A percentile compares a stretch with the other conserved stretches of the same genome.
phyloP scores from a whole-genome alignment of 257 asterid species.

The Cordia subcordata region DNA sequence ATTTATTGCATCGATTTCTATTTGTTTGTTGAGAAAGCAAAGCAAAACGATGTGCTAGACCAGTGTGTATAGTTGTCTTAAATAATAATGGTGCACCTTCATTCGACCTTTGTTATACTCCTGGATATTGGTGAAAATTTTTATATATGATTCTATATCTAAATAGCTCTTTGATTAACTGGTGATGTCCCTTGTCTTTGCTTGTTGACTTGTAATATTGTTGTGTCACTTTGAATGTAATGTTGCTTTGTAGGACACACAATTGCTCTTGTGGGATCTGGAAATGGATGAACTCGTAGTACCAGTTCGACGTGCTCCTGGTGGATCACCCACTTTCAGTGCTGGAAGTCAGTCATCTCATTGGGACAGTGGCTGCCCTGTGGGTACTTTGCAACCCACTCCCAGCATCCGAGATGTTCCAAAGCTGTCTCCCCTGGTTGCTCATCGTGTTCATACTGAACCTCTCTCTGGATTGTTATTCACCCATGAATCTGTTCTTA shows the following conservation, averaged over 20 bases:
- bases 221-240: constrained; percentile 46
- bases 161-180: too few relatives aligned
- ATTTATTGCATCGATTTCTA: too few relatives aligned
- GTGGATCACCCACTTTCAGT: constrained; percentile 92
- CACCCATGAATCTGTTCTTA: constrained; percentile 84
- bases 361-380: constrained; percentile 81
- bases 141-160: too few relatives aligned
- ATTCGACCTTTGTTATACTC: too few relatives aligned
- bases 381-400: constrained; percentile 79
- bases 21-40: too few relatives aligned
- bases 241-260: constrained; percentile 65
- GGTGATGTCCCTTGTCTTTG: too few relatives aligned
- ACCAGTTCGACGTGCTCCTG: constrained; percentile 92
- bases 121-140: too few relatives aligned
- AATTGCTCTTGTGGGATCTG: constrained; percentile 90
- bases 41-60: too few relatives aligned
- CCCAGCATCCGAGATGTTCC: constrained; percentile 91
- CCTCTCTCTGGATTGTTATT: constrained; percentile 90
- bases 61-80: too few relatives aligned
- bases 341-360: constrained; percentile 94
- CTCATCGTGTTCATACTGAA: constrained; percentile 91
- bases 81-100: too few relatives aligned
- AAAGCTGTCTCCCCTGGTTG: constrained; percentile 75
- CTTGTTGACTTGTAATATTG: not conserved
- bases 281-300: constrained; percentile 98